Conservation (phyloP, 129 eudicot genomes). For the Rutidosis leptorrhynchoides region DNA sequence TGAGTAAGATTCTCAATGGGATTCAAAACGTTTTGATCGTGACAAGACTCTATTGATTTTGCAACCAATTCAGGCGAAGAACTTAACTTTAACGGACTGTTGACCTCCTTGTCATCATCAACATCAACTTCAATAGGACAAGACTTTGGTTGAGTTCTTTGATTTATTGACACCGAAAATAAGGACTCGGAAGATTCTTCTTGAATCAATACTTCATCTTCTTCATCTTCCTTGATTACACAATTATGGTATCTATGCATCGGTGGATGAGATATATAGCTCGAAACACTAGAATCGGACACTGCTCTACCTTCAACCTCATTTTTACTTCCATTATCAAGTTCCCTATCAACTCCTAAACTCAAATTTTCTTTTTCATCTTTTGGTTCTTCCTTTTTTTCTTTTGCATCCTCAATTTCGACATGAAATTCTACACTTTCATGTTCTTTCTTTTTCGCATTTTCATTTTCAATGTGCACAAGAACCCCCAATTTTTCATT, state of each 20-base stretch:
- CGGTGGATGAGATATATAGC: conserved; percentile 48
- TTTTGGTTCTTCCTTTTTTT: conserved; percentile 16
- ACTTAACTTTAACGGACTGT: conserved; percentile 40
- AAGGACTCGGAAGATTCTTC: conserved; percentile 60
- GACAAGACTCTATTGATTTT: conserved; percentile 9
- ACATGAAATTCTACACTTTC: neutral
- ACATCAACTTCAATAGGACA: conserved; percentile 27
- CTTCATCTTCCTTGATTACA: conserved; percentile 29
- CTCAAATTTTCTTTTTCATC: neutral
- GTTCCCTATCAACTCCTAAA: neutral
- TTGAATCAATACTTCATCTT: conserved; percentile 20
- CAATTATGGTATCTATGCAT: conserved; percentile 38
- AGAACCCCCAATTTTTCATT: conserved; percentile 19
- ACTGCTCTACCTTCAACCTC: conserved; percentile 8
- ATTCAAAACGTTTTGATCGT: conserved; percentile 20
- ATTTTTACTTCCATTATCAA: conserved; percentile 15
- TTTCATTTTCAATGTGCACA: conserved; percentile 29
- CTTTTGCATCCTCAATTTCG: conserved; percentile 20
- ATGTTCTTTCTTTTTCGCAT: conserved; percentile 12
- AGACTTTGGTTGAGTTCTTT: conserved; percentile 36
- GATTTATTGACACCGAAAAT: conserved; percentile 56
- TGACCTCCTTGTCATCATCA: conserved; percentile 57
- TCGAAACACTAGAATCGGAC: conserved; percentile 48
- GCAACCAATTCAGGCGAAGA: conserved; percentile 16
- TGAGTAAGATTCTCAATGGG: conserved; percentile 59